phyloP scores from a whole-genome alignment of 805 yeast species.

The Candida sithepensis region DNA sequence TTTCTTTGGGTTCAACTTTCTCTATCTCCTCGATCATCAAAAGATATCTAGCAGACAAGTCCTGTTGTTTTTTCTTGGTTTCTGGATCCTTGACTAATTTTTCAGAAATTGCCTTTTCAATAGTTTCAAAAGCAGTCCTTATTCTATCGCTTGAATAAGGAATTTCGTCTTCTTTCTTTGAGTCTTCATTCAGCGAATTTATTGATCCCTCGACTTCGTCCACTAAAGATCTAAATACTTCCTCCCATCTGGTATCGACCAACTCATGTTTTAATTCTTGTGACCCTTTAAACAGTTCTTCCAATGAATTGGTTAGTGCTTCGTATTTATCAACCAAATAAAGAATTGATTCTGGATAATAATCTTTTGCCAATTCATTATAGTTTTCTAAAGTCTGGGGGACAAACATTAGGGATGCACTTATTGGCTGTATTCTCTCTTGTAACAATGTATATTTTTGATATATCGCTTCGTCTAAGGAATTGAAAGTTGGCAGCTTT shows the following conservation, averaged over 20 bases:
- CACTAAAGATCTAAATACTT: slow-evolving; percentile 45
- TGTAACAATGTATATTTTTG: slow-evolving; percentile 40
- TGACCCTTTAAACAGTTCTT: slow-evolving; percentile 39
- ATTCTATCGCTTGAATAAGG: background rate
- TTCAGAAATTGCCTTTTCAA: slow-evolving; percentile 22
- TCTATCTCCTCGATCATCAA: slow-evolving; percentile 4
- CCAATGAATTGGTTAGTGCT: slow-evolving; percentile 37
- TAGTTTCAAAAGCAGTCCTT: slow-evolving; percentile 15
- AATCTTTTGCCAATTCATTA: slow-evolving; percentile 26
- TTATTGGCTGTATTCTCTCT: slow-evolving; percentile 45
- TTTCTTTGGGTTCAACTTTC: background rate
- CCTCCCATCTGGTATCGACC: slow-evolving; percentile 55
- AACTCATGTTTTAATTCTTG: slow-evolving; percentile 40
- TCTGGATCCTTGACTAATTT: slow-evolving; percentile 10
- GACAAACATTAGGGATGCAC: slow-evolving; percentile 48
- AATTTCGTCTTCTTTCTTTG: slow-evolving; percentile 3
- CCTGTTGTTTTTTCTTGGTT: slow-evolving; percentile 3
- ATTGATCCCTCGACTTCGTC: slow-evolving; percentile 32
- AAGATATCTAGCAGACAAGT: slow-evolving; percentile 5
- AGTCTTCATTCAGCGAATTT: slow-evolving; percentile 24
- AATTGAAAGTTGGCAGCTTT: slow-evolving; percentile 37
- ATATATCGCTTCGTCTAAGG: slow-evolving; percentile 37
- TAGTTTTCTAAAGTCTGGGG: slow-evolving; percentile 48
- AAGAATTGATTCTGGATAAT: slow-evolving; percentile 30
- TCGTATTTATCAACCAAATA: slow-evolving; percentile 37